These are phyloP conservation scores for Geotrichum klebahnii DNA, from an alignment of 1,139 yeast species.

Conservation along the genomic window DNA sequence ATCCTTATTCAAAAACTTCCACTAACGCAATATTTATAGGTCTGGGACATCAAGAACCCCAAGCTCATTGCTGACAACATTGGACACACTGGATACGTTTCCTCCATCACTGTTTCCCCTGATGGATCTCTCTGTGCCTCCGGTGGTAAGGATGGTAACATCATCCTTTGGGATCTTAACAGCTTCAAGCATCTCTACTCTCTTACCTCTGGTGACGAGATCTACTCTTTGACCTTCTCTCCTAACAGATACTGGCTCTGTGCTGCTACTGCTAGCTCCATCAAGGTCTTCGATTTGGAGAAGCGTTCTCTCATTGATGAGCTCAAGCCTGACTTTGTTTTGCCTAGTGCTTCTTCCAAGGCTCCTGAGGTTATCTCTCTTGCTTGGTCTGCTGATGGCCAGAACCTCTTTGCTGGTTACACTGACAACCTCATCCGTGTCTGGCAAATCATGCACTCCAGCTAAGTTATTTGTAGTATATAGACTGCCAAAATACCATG, in stretches of 20 bases:
- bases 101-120: slow-evolving; percentile 97
- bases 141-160: slow-evolving; percentile 99
- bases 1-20: slow-evolving; percentile 1
- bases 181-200: slow-evolving; percentile 87
- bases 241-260: slow-evolving; percentile 99
- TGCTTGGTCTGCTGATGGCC: slow-evolving; percentile 99
- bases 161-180: slow-evolving; percentile 98
- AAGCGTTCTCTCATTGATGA: slow-evolving; percentile 94
- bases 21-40: slow-evolving; percentile 46
- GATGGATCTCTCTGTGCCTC: slow-evolving; percentile 99
- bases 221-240: slow-evolving; percentile 97
- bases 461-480: slow-evolving; percentile 37
- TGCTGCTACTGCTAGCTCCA: slow-evolving; percentile 97
- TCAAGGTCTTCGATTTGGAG: slow-evolving; percentile 97
- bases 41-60: slow-evolving; percentile 91
- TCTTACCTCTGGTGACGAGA: slow-evolving; percentile 93
- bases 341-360: slow-evolving; percentile 77
- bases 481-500: slow-evolving; percentile 6
- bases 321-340: slow-evolving; percentile 96
- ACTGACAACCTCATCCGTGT: slow-evolving; percentile 99
- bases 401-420: slow-evolving; percentile 99
- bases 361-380: slow-evolving; percentile 98
- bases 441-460: slow-evolving; percentile 99
- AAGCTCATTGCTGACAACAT: slow-evolving; percentile 91
- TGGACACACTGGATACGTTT: slow-evolving; percentile 99